These are phyloP conservation scores for Wickerhamomyces sydowiorum DNA, from an alignment of 805 yeast genomes.

Conservation along the genomic window DNA sequence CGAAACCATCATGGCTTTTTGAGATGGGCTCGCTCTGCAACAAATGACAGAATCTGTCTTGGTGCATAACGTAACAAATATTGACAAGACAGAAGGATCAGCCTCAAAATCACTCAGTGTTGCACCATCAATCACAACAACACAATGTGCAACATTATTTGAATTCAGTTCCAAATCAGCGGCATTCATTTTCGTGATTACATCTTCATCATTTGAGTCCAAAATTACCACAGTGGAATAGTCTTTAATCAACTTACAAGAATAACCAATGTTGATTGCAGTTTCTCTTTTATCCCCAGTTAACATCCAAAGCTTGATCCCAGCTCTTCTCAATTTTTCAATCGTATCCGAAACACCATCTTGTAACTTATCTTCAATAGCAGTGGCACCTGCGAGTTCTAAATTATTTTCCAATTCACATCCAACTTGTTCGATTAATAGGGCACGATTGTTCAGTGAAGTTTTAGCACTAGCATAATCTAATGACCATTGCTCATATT, in stretches of 20 bases:
- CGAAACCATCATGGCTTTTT: constrained; percentile 85
- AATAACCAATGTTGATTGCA: constrained; percentile 93
- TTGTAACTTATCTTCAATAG: constrained; percentile 94
- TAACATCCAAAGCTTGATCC: constrained; percentile 95
- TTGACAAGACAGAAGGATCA: constrained; percentile 64
- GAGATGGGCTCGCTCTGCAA: constrained; percentile 96
- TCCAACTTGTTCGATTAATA: constrained; percentile 67
- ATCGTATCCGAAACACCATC: constrained; percentile 96
- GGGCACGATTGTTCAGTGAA: constrained; percentile 60
- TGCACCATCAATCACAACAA: constrained; percentile 91
- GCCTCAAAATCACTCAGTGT: constrained; percentile 69
- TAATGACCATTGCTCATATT: constrained; percentile 61
- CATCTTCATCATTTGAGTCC: constrained; percentile 46
- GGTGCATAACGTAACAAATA: constrained; percentile 81
- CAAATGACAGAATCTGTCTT: constrained; percentile 87
- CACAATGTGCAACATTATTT: constrained; percentile 87
- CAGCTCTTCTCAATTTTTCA: constrained; percentile 87
- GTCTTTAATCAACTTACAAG: constrained; percentile 89
- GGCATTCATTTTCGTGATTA: constrained; percentile 65
- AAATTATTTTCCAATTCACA: constrained; percentile 63
- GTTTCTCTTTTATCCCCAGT: constrained; percentile 98
- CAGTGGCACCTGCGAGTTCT: constrained; percentile 83
- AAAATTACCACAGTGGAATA: constrained; percentile 84
- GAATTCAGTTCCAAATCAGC: constrained; percentile 67
- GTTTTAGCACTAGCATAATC: constrained; percentile 74